Evolutionary conservation across 108 stramenopile genomes (phyloP).

Genomic region (Stephanodiscus triporus): DNA sequence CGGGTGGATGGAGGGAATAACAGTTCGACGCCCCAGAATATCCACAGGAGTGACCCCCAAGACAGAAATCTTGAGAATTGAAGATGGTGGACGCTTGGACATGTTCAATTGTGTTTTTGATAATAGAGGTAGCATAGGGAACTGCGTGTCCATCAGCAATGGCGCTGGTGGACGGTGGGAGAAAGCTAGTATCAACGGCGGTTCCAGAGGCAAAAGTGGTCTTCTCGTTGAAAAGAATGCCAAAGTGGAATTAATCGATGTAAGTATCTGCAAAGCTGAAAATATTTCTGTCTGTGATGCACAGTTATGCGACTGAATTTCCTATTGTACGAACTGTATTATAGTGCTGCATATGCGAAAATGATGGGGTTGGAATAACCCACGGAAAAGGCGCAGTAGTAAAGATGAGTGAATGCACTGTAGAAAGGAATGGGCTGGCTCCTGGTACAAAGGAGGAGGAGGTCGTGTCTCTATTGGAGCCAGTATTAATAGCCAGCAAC

Average conservation of each 20-base stretch:
- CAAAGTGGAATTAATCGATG: constrained; percentile 29
- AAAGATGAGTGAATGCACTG: constrained; percentile 16
- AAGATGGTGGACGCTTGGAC: constrained; percentile 55
- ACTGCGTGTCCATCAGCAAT: constrained; percentile 29
- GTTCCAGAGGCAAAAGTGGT: constrained; percentile 21
- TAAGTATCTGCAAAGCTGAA: constrained; percentile 25
- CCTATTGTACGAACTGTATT: not conserved
- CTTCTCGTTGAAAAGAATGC: constrained; percentile 29
- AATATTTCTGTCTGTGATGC: not conserved
- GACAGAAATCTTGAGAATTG: constrained; percentile 57
- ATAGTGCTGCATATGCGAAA: constrained; percentile 12
- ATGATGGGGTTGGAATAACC: constrained; percentile 20
- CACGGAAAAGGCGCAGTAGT: constrained; percentile 14
- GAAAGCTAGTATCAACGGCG: constrained; percentile 33
- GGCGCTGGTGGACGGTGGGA: constrained; percentile 42
- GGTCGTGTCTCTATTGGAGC: not conserved
- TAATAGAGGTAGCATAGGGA: constrained; percentile 64
- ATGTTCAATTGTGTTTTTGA: constrained; percentile 70
- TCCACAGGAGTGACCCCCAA: constrained; percentile 37
- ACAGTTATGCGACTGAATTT: not conserved
- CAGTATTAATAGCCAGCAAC: not conserved
- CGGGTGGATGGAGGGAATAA: constrained; percentile 86
- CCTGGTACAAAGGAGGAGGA: not conserved
- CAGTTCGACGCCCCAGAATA: constrained; percentile 77
- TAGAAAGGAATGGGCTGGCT: constrained; percentile 22